These are phyloP conservation scores for Hygrophorus russula DNA, from an alignment of 768 basidiomycete genomes.

Conservation along the genomic window DNA sequence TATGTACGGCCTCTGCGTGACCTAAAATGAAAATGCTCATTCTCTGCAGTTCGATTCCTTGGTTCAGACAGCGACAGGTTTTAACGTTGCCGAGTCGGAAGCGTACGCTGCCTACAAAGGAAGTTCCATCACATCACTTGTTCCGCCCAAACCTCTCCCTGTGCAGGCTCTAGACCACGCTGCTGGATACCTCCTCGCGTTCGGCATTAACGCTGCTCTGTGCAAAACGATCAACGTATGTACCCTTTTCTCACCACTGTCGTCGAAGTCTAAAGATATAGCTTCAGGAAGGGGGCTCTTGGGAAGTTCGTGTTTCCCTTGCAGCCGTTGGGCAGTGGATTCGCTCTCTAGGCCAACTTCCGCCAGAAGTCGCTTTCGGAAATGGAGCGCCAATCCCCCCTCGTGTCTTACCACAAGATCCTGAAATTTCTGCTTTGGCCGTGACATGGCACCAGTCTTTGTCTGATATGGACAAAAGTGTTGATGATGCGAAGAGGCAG, in stretches of 20 bases:
- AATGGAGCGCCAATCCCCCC: constrained; percentile 27
- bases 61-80: constrained; percentile 50
- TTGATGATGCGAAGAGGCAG: constrained; percentile 4
- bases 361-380: constrained; percentile 30
- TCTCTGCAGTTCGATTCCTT: constrained; percentile 46
- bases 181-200: constrained; percentile 46
- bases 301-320: constrained; percentile 49
- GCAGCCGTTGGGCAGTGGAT: constrained; percentile 47
- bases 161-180: constrained; percentile 53
- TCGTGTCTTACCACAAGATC: constrained; percentile 17
- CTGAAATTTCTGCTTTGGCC: constrained; percentile 26
- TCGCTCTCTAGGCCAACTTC: constrained; percentile 37
- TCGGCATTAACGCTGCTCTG: constrained; percentile 46
- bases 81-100: constrained; percentile 45
- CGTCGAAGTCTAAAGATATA: neutral
- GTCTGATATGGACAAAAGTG: too few species aligned
- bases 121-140: constrained; percentile 2
- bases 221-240: constrained; percentile 38
- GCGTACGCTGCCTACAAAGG: constrained; percentile 20
- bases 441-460: constrained; percentile 17
- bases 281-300: constrained; percentile 48
- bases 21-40: constrained; percentile 2
- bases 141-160: constrained; percentile 28
- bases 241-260: constrained; percentile 1
- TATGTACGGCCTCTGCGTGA: constrained; percentile 13